Evolutionary conservation across 2,329 filamentous ascomycete species (phyloP), one percentile per base, ranked within the genome.

Genomic region (Claviceps maximensis): DNA sequence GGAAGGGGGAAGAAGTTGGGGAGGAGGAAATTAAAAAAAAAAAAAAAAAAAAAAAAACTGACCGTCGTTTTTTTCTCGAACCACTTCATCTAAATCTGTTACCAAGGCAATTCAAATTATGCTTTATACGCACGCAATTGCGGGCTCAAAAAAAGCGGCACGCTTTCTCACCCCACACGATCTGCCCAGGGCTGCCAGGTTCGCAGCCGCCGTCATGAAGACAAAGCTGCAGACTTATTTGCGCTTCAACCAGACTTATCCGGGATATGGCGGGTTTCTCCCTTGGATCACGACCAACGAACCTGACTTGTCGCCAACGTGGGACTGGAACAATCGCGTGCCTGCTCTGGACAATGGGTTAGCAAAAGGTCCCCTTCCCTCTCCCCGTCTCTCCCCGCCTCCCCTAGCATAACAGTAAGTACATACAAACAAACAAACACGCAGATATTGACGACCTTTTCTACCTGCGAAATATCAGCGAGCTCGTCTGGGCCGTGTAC

Each of bases 401-500:
- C n/a, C n/a, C 7, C 40, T 42, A 12, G 13, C 3, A 13, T 29
- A 23, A 4, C 13, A 10, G 25, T 10, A 31, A 29, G 2, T 9
- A 17, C 13, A 25, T 5, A 31, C 27, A n/a, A 29, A 29, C 8
- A 29, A 29, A 8, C 12, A 17, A 7, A 27, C 10, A 31, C 29
- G 23, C 17, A 47, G 8, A 17, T 47, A 31, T 19, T 45, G 47
- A 25, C 47, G 13, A 29, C 21, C 13, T 6, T 6, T 2, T 21
- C 19, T 45, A 8, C 12, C 27, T 36, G 4, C 33, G n/a, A n/a
- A 46, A 45, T 33, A 41, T n/a, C 47, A 70, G 67, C 40, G 69
- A 72, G 54, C 62, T 72, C 1, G 54, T 71, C 0, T 72, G 70
- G 70, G 69, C 69, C 9, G 68, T 72, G 0, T 72, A 72, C 50